phyloP scores from a whole-genome alignment of 371 early-diverging fungal species.

The Circinella minor region DNA sequence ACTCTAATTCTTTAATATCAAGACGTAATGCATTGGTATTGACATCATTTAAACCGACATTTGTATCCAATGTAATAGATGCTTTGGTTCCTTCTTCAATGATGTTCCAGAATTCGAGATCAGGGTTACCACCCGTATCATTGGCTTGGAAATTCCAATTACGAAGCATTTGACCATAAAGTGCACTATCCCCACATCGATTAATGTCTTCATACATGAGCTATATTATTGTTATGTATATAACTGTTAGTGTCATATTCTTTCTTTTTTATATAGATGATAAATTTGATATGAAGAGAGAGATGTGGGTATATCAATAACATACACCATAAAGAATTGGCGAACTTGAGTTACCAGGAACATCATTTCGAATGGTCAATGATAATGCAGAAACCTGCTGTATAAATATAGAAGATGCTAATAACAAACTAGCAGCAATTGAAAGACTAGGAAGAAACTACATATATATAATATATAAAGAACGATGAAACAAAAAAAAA shows the following conservation, averaged over 20 bases:
- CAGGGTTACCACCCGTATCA: conserved; percentile 19
- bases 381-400: conserved; percentile 16
- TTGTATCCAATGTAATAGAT: conserved; percentile 8
- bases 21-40: conserved; percentile 24
- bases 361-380: conserved; percentile 27
- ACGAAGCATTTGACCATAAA: conserved; percentile 28
- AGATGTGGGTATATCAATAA: no score
- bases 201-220: conserved; percentile 35
- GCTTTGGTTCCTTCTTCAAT: conserved; percentile 13
- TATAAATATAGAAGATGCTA: background rate
- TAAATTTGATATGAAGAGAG: no score
- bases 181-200: conserved; percentile 21
- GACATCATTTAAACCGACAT: conserved; percentile 19
- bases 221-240: no score
- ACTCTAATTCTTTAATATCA: conserved; percentile 15
- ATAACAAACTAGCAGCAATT: background rate
- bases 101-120: conserved; percentile 14
- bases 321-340: conserved; percentile 23
- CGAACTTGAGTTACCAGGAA: conserved; percentile 30
- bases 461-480: background rate
- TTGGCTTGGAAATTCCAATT: conserved; percentile 28
- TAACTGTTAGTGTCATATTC: no score
- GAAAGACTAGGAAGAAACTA: conserved; percentile 12
- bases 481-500: no score
- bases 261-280: no score